Base-by-base conservation (phyloP, 192 early-diverging fungal species). In the Physocladia obscura region DNA sequence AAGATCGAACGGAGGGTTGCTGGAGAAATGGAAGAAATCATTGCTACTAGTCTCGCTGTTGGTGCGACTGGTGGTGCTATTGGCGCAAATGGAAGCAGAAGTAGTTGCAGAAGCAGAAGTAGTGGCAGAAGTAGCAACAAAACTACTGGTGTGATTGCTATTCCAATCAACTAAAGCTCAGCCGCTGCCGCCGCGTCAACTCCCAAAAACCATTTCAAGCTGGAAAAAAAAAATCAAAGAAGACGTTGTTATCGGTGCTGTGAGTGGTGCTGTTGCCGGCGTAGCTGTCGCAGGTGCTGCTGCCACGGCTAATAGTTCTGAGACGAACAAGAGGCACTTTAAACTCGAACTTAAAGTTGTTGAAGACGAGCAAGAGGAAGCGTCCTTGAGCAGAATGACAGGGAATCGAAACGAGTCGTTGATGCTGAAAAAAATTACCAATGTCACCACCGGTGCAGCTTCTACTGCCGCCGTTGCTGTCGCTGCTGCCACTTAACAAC, bases 401-500 rank as follows among this genome's bases (percentile, higher is more conserved):
- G 44, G n/a, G 44, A 47, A 15, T 47, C 13, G 8, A 30, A 11
- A 40, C n/a, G 26, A 61, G 17, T n/a, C 19, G 58, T 13, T 13
- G 58, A 61, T 40, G 31, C 13, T 36, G 58, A 11, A 2, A 36
- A 38, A 61, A 61, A 13, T 55, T 8, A 29, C 47, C 37, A 36
- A 17, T 24, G 57, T 62, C 80, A 13, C 74, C 78, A 3, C 40
- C 44, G 17, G 70, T 70, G 52, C 68, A 17, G 26, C 31, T 24
- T 52, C 49, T 26, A 56, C n/a, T 37, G 2, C 29, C 44, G 37
- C 6, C 35, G 68, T 15, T 40, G 54, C 55, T 44, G 68, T 26
- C 36, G 37, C n/a, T 21, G 68, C 40, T 44, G 31, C 54, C 36
- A 19, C 57, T n/a, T 26, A 59, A 36, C 19, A n/a, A 59, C 11